Conservation (phyloP, 352 stramenopile genomes). For the Globisporangium solare region DNA sequence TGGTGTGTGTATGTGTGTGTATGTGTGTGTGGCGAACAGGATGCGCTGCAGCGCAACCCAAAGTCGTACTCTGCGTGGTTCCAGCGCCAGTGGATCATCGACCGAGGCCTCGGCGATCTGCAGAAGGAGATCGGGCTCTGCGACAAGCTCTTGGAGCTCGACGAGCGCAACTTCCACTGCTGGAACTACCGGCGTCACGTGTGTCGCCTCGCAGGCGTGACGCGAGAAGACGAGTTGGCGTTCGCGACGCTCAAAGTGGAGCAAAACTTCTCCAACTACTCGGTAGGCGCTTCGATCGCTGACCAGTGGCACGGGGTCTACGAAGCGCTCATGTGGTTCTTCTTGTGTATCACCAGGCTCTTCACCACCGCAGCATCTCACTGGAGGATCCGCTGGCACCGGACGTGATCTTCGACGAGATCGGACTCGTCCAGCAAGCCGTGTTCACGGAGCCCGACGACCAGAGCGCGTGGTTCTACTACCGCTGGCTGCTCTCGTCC, state of each 20-base stretch:
- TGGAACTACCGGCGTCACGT: constrained; percentile 96
- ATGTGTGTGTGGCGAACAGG: constrained; percentile 23
- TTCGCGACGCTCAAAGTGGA: constrained; percentile 96
- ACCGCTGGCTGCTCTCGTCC: constrained; percentile 90
- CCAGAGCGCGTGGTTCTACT: constrained; percentile 98
- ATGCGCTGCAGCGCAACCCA: constrained; percentile 93
- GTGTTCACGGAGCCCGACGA: constrained; percentile 99
- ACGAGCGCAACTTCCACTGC: constrained; percentile 99
- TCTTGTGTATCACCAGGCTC: constrained; percentile 18
- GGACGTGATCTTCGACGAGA: constrained; percentile 64
- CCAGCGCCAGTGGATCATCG: constrained; percentile 83
- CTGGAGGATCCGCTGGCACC: constrained; percentile 43
- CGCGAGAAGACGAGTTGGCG: constrained; percentile 79
- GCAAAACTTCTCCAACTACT: constrained; percentile 99
- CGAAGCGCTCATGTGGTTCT: neutral
- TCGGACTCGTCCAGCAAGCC: constrained; percentile 89
- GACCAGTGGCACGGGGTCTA: neutral
- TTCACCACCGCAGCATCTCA: constrained; percentile 63
- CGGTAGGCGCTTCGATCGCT: constrained; percentile 35
- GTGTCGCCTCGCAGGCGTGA: constrained; percentile 44
- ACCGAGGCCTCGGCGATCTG: constrained; percentile 59
- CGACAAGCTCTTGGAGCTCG: constrained; percentile 79
- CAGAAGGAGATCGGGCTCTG: constrained; percentile 74
- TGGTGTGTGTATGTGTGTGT: constrained; percentile 4
- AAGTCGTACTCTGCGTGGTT: constrained; percentile 96